These are phyloP conservation scores for Suillus tomentosus DNA, from an alignment of 768 basidiomycete genomes.

Conservation along the genomic window DNA sequence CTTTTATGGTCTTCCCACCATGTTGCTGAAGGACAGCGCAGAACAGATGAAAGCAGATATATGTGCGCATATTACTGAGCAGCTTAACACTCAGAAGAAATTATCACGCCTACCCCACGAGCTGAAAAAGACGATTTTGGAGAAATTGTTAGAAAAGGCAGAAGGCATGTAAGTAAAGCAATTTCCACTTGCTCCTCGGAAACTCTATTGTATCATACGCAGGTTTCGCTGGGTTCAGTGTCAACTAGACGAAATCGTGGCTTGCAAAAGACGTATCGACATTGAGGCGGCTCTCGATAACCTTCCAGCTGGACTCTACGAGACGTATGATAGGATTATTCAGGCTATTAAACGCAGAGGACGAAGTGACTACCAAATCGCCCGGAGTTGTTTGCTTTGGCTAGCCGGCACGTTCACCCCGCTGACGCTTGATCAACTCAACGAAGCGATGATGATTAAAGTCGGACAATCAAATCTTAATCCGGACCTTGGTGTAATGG, in stretches of 20 bases:
- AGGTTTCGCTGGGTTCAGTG: slow-evolving; percentile 17
- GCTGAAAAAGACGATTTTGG: background rate
- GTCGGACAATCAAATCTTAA: background rate
- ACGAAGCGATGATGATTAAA: slow-evolving; percentile 9
- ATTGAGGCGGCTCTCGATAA: slow-evolving; percentile 12
- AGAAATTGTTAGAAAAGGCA: slow-evolving; percentile 9
- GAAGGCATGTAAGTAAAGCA: slow-evolving; percentile 9
- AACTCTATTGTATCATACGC: background rate
- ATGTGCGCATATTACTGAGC: background rate
- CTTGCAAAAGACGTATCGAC: background rate
- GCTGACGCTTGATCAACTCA: slow-evolving; percentile 1
- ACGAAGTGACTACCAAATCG: background rate
- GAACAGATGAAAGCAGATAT: slow-evolving; percentile 7
- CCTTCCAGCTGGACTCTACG: slow-evolving; percentile 22
- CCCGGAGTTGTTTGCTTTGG: background rate
- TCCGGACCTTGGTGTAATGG: background rate
- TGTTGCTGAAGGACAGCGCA: slow-evolving; percentile 6
- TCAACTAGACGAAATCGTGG: background rate
- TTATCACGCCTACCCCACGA: background rate
- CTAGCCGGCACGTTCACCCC: slow-evolving; percentile 4
- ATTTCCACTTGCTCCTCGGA: background rate
- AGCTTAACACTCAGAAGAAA: background rate
- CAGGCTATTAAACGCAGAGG: slow-evolving; percentile 10
- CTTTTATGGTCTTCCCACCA: slow-evolving; percentile 1
- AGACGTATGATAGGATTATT: slow-evolving; percentile 25